phyloP scores from a whole-genome alignment of 805 yeast genomes.

The Metahyphopichia silvanorum region DNA sequence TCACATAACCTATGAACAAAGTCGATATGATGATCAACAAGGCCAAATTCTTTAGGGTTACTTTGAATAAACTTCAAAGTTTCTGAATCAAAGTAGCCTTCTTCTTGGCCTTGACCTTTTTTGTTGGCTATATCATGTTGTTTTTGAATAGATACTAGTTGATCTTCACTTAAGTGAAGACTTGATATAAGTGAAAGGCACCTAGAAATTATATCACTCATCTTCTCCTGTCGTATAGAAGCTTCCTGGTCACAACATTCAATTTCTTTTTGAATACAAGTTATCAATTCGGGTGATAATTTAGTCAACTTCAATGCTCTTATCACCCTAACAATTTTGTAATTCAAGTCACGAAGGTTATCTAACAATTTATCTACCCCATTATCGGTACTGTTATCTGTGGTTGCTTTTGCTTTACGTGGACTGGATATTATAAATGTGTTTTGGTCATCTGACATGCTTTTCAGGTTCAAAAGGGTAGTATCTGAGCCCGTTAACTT shows the following conservation, averaged over 20 bases:
- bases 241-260: constrained; percentile 24
- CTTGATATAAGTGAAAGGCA: constrained; percentile 23
- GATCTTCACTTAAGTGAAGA: constrained; percentile 30
- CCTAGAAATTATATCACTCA: constrained; percentile 18
- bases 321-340: constrained; percentile 33
- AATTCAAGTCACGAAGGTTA: constrained; percentile 32
- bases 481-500: constrained; percentile 11
- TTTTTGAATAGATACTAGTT: constrained; percentile 30
- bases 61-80: constrained; percentile 31
- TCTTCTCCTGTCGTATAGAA: constrained; percentile 15
- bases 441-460: constrained; percentile 6
- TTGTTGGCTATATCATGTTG: constrained; percentile 14
- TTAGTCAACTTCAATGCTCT: constrained; percentile 34
- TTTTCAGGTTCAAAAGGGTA: constrained; percentile 1
- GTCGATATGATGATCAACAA: constrained; percentile 29
- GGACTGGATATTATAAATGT: constrained; percentile 32
- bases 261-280: constrained; percentile 20
- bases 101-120: constrained; percentile 12
- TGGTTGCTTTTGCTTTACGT: constrained; percentile 8
- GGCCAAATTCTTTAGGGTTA: constrained; percentile 39
- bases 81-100: constrained; percentile 34
- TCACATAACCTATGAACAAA: constrained; percentile 28
- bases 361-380: constrained; percentile 13
- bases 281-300: constrained; percentile 26
- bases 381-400: constrained; percentile 7